A percentile compares a stretch with the other conserved stretches of the same genome.
Conservation (phyloP, 805 yeast species). For the Hanseniaspora pseudoguilliermondii region DNA sequence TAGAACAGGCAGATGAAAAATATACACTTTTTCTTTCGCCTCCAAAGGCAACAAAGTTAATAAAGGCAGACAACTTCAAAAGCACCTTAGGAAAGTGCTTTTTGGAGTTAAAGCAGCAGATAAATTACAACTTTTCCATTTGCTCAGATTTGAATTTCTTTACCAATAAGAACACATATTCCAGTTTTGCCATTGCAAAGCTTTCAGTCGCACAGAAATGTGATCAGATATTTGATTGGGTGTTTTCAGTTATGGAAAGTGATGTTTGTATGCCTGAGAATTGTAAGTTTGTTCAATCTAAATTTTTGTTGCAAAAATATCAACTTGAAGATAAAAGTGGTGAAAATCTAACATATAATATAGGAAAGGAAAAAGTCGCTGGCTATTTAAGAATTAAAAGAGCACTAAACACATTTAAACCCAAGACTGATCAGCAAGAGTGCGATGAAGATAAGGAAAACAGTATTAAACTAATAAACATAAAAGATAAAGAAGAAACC, state of each 20-base stretch:
- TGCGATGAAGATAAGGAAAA: not conserved
- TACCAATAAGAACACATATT: slow-evolving; percentile 39
- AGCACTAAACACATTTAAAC: not conserved
- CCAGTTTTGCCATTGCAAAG: slow-evolving; percentile 51
- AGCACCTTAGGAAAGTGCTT: slow-evolving; percentile 39
- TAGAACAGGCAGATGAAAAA: not conserved
- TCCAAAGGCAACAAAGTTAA: slow-evolving; percentile 37
- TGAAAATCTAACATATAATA: slow-evolving; percentile 48
- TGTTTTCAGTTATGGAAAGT: slow-evolving; percentile 52
- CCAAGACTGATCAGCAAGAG: not conserved
- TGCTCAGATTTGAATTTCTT: slow-evolving; percentile 29
- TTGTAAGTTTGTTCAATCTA: slow-evolving; percentile 42
- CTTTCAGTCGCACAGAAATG: slow-evolving; percentile 49
- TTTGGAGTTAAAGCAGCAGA: slow-evolving; percentile 41
- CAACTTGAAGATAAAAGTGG: slow-evolving; percentile 61
- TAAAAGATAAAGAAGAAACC: not conserved
- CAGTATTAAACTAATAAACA: not conserved
- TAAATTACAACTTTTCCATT: slow-evolving; percentile 49
- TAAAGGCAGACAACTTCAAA: slow-evolving; percentile 39
- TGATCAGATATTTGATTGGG: slow-evolving; percentile 43
- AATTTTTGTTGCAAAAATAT: slow-evolving; percentile 40
- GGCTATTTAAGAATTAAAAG: slow-evolving; percentile 22
- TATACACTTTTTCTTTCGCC: not conserved
- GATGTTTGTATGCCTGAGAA: slow-evolving; percentile 49
- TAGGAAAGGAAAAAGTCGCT: slow-evolving; percentile 31